A percentile compares a stretch with the other conserved stretches of the same genome.
These are phyloP conservation scores for Takashimella koratensis DNA, from an alignment of 1,284 basidiomycete species.

Conservation along the genomic window DNA sequence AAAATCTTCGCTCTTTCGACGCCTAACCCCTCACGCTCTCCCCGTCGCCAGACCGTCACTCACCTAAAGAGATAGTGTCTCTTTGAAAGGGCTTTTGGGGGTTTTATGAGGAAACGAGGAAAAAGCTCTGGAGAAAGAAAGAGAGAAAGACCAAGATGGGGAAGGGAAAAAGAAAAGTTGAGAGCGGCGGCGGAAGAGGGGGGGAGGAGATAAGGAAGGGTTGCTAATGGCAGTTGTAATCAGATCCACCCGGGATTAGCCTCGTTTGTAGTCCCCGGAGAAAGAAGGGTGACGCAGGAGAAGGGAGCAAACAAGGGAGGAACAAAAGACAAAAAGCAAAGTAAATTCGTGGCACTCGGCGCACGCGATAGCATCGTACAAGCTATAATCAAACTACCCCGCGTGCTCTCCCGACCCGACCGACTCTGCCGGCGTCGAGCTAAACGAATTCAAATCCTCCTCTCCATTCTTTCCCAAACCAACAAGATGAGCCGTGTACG, in stretches of 20 bases:
- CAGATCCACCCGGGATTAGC: too few relatives aligned
- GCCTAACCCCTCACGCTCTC: too few relatives aligned
- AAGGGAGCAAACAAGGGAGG: background rate
- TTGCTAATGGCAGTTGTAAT: background rate
- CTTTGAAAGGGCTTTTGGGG: background rate
- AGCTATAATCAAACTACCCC: too few relatives aligned
- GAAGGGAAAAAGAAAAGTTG: background rate
- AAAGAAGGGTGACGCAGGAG: slow-evolving; percentile 3
- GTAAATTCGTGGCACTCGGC: background rate
- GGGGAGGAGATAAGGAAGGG: background rate
- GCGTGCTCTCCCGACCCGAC: too few relatives aligned
- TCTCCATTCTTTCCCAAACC: background rate
- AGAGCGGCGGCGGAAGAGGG: background rate
- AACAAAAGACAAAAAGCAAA: background rate
- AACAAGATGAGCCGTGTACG: background rate
- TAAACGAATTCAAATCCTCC: background rate
- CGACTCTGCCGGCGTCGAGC: background rate
- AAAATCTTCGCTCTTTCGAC: too few relatives aligned
- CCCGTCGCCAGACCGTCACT: background rate
- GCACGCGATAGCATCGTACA: too few relatives aligned
- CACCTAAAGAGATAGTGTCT: background rate
- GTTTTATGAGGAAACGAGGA: background rate
- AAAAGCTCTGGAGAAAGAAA: background rate
- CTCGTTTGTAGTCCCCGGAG: too few relatives aligned
- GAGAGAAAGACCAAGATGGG: background rate